Percentiles rank a stretch among this genome's conserved stretches.
These are phyloP conservation scores for Penicilliopsis zonata DNA, from an alignment of 495 filamentous ascomycete genomes.

Conservation along the genomic window DNA sequence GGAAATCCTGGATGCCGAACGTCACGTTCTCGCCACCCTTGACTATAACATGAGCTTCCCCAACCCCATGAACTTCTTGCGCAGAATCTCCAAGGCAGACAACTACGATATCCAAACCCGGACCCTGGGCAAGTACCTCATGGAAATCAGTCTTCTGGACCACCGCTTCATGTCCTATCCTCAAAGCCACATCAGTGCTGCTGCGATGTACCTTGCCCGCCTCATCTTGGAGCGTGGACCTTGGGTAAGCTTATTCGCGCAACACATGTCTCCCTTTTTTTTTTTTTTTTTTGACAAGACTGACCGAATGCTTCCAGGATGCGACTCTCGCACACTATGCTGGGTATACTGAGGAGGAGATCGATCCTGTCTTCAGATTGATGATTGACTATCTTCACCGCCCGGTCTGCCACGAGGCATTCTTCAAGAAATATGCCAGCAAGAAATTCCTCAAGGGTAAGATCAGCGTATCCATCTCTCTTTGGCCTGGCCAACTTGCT, in stretches of 20 bases:
- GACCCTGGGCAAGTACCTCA: constrained; percentile 94
- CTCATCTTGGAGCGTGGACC: constrained; percentile 77
- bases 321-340: constrained; percentile 84
- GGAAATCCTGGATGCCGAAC: constrained; percentile 94
- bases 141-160: constrained; percentile 92
- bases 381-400: constrained; percentile 92
- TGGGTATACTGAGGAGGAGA: constrained; percentile 85
- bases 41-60: constrained; percentile 98
- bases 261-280: neutral
- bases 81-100: constrained; percentile 96
- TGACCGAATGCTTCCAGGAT: constrained; percentile 44
- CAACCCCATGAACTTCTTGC: constrained; percentile 98
- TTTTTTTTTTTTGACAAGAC: constrained; percentile 4
- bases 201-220: constrained; percentile 88
- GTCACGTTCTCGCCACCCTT: constrained; percentile 77
- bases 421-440: constrained; percentile 99
- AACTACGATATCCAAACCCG: constrained; percentile 96
- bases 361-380: constrained; percentile 79
- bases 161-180: constrained; percentile 80
- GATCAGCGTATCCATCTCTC: too few species aligned
- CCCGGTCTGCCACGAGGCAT: constrained; percentile 86
- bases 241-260: constrained; percentile 78
- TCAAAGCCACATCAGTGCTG: constrained; percentile 82
- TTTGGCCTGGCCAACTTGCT: neutral
- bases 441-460: constrained; percentile 96